Conservation (phyloP, 257 asterid species). For the Euphrasia confusa region DNA sequence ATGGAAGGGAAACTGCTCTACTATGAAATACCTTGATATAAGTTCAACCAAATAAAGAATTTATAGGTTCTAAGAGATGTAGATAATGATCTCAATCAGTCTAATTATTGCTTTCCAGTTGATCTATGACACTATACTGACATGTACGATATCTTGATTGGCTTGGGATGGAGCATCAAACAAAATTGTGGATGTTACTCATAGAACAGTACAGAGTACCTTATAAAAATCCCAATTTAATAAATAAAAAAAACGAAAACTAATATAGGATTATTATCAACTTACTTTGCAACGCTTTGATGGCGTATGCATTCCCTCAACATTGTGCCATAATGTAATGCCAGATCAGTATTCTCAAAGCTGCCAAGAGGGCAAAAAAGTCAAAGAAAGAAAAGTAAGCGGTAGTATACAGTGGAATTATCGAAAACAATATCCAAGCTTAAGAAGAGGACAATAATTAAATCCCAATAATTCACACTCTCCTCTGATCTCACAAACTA, state of each 20-base stretch:
- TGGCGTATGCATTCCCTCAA: conserved; percentile 90
- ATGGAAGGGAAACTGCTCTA: neutral
- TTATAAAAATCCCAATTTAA: neutral
- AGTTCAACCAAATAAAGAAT: neutral
- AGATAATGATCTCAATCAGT: neutral
- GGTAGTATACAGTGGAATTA: conserved; percentile 5
- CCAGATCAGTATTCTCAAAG: conserved; percentile 58
- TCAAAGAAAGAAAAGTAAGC: neutral
- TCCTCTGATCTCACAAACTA: neutral
- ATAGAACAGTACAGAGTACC: neutral
- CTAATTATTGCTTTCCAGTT: neutral
- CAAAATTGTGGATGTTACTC: conserved; percentile 7
- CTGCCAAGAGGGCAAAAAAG: conserved; percentile 30
- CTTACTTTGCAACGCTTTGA: conserved; percentile 76
- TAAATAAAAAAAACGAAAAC: neutral
- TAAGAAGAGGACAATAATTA: neutral
- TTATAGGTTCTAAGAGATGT: neutral
- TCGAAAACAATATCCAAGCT: conserved; percentile 6
- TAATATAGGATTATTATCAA: neutral
- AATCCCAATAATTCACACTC: neutral
- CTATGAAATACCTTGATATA: neutral
- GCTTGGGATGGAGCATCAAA: neutral
- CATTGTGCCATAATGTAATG: conserved; percentile 81
- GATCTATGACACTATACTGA: neutral
- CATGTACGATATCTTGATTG: neutral